Evolutionary conservation across 441 rosid species (phyloP).

Genomic region (Mallotus japonicus): DNA sequence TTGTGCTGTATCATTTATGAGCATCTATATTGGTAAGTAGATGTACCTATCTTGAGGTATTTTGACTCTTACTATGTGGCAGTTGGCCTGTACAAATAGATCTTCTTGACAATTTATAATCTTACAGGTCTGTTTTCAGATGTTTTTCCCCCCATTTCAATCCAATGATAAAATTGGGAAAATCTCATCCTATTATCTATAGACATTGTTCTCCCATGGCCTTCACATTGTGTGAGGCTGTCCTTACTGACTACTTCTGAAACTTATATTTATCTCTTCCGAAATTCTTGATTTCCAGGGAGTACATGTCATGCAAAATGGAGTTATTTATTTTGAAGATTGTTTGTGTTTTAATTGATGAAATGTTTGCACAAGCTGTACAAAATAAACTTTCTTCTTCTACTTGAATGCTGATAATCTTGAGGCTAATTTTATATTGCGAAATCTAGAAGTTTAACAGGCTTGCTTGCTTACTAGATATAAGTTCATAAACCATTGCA

Average conservation of each 20-base stretch:
- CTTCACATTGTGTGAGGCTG: background rate
- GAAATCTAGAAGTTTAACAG: background rate
- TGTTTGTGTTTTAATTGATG: background rate
- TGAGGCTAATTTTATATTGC: conserved; percentile 10
- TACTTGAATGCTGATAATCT: conserved; percentile 6
- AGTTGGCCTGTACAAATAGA: background rate
- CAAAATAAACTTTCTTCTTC: background rate
- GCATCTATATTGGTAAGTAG: conserved; percentile 80
- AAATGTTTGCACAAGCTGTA: conserved; percentile 1
- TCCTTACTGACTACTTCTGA: background rate
- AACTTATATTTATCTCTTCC: background rate
- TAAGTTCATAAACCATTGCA: background rate
- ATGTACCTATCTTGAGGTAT: background rate
- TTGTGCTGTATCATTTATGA: conserved; percentile 76
- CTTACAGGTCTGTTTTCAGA: background rate
- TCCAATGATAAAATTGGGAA: background rate
- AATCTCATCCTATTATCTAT: background rate
- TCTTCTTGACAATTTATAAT: background rate
- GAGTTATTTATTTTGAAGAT: background rate
- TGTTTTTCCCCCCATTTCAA: background rate
- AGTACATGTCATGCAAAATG: background rate
- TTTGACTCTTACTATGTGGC: conserved; percentile 5
- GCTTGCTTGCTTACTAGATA: background rate
- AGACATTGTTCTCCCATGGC: background rate
- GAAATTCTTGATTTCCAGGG: background rate